These are phyloP conservation scores for Bondarzewia mesenterica DNA, from an alignment of 1,284 basidiomycete species.

Conservation along the genomic window DNA sequence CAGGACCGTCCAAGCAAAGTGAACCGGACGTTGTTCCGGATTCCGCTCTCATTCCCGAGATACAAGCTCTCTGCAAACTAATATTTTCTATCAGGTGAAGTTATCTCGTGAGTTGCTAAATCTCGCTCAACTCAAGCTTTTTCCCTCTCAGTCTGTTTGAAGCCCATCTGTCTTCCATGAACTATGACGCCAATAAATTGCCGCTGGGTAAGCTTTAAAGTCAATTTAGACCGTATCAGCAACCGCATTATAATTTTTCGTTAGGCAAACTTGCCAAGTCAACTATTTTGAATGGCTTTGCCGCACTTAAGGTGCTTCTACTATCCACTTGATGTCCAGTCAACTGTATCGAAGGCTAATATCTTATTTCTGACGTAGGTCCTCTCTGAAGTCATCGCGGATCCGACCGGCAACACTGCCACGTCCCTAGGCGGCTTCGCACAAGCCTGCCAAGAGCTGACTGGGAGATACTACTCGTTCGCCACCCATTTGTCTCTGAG, in stretches of 20 bases:
- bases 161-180: conserved; percentile 55
- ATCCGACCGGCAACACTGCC: conserved; percentile 34
- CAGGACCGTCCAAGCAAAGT: conserved; percentile 23
- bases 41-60: conserved; percentile 33
- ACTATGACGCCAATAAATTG: conserved; percentile 64
- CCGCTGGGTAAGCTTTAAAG: conserved; percentile 38
- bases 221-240: not conserved
- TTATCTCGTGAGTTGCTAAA: too few relatives aligned
- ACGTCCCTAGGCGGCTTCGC: conserved; percentile 28
- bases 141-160: conserved; percentile 39
- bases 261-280: conserved; percentile 48
- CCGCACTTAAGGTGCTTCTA: conserved; percentile 41
- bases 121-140: too few relatives aligned
- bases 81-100: conserved; percentile 50
- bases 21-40: conserved; percentile 39
- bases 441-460: conserved; percentile 38
- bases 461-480: conserved; percentile 52
- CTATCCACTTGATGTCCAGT: conserved; percentile 1
- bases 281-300: conserved; percentile 50
- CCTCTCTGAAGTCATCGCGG: conserved; percentile 44
- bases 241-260: conserved; percentile 3
- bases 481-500: not conserved
- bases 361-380: conserved; percentile 23
- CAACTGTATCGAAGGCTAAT: too few relatives aligned
- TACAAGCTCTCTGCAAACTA: conserved; percentile 47